Percentiles rank a stretch among this genome's conserved stretches.
Conservation (phyloP, 495 filamentous ascomycete genomes). For the Penicillium verhagenii region DNA sequence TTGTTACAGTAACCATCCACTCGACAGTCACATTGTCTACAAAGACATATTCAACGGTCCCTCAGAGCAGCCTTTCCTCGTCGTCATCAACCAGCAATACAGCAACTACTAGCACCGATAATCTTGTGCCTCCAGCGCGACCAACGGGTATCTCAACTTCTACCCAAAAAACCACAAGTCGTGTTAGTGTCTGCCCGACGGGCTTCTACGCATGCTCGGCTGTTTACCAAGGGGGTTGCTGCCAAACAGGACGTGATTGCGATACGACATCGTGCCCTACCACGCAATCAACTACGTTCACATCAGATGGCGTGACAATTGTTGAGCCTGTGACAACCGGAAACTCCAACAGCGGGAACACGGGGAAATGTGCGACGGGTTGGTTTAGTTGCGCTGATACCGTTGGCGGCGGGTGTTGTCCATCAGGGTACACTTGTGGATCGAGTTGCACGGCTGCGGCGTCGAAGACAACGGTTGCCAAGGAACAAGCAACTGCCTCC, state of each 20-base stretch:
- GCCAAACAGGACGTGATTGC: constrained; percentile 80
- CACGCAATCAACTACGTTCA: constrained; percentile 56
- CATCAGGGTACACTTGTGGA: constrained; percentile 70
- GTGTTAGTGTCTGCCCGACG: constrained; percentile 53
- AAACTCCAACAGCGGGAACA: constrained; percentile 20
- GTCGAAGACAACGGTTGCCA: constrained; percentile 55
- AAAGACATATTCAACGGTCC: constrained; percentile 35
- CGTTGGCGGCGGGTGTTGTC: constrained; percentile 75
- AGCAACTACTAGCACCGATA: constrained; percentile 11
- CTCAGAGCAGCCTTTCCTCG: constrained; percentile 18
- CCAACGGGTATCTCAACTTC: constrained; percentile 45
- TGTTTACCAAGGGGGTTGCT: constrained; percentile 70
- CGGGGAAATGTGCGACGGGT: constrained; percentile 63
- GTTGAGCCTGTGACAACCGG: constrained; percentile 56
- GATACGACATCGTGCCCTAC: constrained; percentile 68
- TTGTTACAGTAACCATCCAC: constrained; percentile 46
- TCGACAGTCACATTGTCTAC: constrained; percentile 44
- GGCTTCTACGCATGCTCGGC: constrained; percentile 74
- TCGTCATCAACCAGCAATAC: constrained; percentile 18
- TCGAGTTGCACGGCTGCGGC: constrained; percentile 64
- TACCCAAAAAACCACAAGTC: constrained; percentile 25
- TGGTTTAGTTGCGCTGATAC: constrained; percentile 74
- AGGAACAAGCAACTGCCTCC: constrained; percentile 41
- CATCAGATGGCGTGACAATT: constrained; percentile 63
- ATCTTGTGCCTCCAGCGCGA: constrained; percentile 47